Conservation (phyloP, 805 yeast species). For the Babjeviella inositovora region DNA sequence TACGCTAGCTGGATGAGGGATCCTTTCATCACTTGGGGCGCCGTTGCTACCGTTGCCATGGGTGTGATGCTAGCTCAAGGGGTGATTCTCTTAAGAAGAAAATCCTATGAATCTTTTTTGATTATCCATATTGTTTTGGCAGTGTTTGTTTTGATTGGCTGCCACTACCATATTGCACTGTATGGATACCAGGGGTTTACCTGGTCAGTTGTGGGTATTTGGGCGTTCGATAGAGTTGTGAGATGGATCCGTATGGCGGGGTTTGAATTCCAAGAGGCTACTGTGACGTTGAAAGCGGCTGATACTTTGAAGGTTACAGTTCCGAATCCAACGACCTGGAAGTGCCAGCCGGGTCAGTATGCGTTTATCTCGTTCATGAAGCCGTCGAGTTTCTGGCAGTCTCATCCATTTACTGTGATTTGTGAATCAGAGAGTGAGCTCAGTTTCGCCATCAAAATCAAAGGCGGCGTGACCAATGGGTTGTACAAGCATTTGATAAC, state of each 20-base stretch:
- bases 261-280: conserved; percentile 13
- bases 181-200: too few species aligned
- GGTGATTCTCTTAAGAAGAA: conserved; percentile 29
- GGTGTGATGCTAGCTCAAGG: conserved; percentile 31
- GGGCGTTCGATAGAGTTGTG: conserved; percentile 33
- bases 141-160: conserved; percentile 29
- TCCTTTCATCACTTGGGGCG: conserved; percentile 14
- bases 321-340: conserved; percentile 15
- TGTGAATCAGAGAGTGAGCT: conserved; percentile 13
- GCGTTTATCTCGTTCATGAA: conserved; percentile 19
- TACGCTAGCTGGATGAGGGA: too few species aligned
- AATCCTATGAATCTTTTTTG: conserved; percentile 44
- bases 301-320: conserved; percentile 16
- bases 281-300: conserved; percentile 13
- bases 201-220: conserved; percentile 21
- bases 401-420: conserved; percentile 21
- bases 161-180: too few species aligned
- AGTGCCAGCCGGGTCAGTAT: conserved; percentile 19
- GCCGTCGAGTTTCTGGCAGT: conserved; percentile 20
- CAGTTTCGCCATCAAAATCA: conserved; percentile 28
- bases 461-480: conserved; percentile 39
- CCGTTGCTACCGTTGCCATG: conserved; percentile 19
- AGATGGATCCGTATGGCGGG: conserved; percentile 21
- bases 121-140: conserved; percentile 43
- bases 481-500: conserved; percentile 13